Base-by-base conservation (phyloP, 2,329 filamentous ascomycete genomes). In the Trichoderma gracile region DNA sequence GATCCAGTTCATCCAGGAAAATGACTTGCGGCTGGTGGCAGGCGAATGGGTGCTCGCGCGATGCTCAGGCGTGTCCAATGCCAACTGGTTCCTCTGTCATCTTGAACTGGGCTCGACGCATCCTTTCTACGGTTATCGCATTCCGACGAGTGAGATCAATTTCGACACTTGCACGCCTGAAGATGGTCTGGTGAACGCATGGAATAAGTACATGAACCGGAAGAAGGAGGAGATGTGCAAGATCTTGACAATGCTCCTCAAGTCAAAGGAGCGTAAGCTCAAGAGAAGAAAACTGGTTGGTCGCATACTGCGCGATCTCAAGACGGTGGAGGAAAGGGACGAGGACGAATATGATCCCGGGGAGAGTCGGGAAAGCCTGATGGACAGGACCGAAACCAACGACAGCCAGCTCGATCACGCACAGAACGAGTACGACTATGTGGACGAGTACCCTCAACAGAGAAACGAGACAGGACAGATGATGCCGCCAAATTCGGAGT, bases 201-300 rank as follows among this genome's bases (percentile, higher is more conserved):
- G 65, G 65, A 47, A 65, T 30, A 62, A 21, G 7, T 67, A 65
- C 21, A 67, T 65, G 65, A 53, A 49, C 17, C 55, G 63, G n/a
- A 67, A 67, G 63, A 67, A 67, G n/a, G 33, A 60, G 17, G 54
- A 65, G 50, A 61, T 66, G 62, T 66, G 65, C 56, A 62, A 62
- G 12, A 62, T 62, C 9, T 7, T 62, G 59, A 46, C 46, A 15
- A 46, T 33, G 5, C 19, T 46, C 7, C 42, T 62, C 10, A 62
- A 62, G 14, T 62, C 59, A 25, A 62, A 54, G 23, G 59, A 62
- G 59, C 59, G 40, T 2, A 62, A 62, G 15, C 49, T 62, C 25
- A 62, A 62, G 40, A 54, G 59, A 17, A 62, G 59, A 15, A 33
- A 17, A 21, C 21, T 62, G 5, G 49, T 62, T 3, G 49, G 59